phyloP scores from a whole-genome alignment of 495 filamentous ascomycete genomes.

The Jackrogersella multiformis region DNA sequence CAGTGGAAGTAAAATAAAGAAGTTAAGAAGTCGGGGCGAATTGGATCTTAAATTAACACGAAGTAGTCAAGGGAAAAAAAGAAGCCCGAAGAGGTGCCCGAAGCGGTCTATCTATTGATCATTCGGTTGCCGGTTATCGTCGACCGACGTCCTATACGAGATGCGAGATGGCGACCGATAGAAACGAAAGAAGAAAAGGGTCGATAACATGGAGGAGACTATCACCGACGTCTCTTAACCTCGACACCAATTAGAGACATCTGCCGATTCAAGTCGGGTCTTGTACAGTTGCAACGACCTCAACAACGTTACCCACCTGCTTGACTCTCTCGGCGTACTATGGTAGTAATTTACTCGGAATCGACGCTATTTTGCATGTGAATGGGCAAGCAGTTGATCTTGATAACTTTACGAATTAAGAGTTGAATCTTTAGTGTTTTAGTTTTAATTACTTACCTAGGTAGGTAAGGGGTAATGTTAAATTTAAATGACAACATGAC shows the following conservation, averaged over 20 bases:
- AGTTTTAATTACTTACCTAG: no score
- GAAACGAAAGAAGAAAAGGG: not conserved
- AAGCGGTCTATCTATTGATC: not conserved
- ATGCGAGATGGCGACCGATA: not conserved
- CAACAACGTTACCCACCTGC: not conserved
- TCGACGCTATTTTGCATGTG: no score
- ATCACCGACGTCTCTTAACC: not conserved
- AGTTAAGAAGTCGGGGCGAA: not conserved
- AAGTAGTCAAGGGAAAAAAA: slow-evolving; percentile 16
- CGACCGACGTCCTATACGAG: slow-evolving; percentile 17
- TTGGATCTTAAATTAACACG: not conserved
- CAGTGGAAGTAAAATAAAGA: not conserved
- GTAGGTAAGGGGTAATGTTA: not conserved
- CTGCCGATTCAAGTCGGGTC: not conserved
- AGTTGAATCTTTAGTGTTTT: no score
- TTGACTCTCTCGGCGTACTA: not conserved
- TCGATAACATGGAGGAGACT: not conserved
- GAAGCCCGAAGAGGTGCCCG: not conserved
- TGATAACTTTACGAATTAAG: no score
- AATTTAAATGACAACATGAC: no score
- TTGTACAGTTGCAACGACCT: no score
- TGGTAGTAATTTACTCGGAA: not conserved
- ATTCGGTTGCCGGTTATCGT: slow-evolving; percentile 36
- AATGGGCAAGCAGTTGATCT: no score
- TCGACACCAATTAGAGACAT: not conserved